Evolutionary conservation across 2,329 filamentous ascomycete genomes (phyloP), one percentile per base, ranked within the genome.

Genomic region (Cladosporium sp.): DNA sequence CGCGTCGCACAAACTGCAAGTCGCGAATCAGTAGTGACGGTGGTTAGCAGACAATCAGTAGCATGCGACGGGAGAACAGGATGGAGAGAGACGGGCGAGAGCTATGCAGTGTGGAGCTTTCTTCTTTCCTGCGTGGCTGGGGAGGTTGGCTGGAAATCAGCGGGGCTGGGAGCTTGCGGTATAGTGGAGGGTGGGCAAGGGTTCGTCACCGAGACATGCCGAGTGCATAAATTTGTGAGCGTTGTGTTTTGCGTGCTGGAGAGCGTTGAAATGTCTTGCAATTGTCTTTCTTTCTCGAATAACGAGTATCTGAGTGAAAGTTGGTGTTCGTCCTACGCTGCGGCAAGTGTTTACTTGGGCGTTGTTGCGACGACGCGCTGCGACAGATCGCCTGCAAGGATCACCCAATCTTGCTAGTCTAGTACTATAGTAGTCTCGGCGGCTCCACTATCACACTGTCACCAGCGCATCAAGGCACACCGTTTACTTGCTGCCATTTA

Each of bases 91-190:
- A 11, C 14, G 32, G 18, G 32, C 26, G 44, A 32, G 30, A 57
- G 49, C 36, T 52, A 34, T 57, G 61, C 61, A 64, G 61, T 61
- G 61, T 61, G 59, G 30, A 61, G 59, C 52, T 55, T 47, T n/a
- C 52, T 34, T 55, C 21, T 54, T 32, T 32, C 28, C 10, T 21
- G 24, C 18, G 36, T 44, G 61, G 51, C 61, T 64, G 61, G 30
- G 36, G 61, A 57, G 61, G 61, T 38, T 64, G 61, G 36, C 44
- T 44, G 36, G 52, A 55, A 55, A 55, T 55, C 18, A 15, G 52
- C 52, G 52, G 52, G 52, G 52, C 52, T 55, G 52, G 52, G 52
- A 34, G 18, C 28, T 34, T 54, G 51, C 28, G 28, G 49, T 26
- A 26, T 28, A 54, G 24, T 30, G 15, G 15, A 36, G 51, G 61